These are phyloP conservation scores for Medicago ruthenica DNA, from an alignment of 306 rosid genomes.

Conservation along the genomic window DNA sequence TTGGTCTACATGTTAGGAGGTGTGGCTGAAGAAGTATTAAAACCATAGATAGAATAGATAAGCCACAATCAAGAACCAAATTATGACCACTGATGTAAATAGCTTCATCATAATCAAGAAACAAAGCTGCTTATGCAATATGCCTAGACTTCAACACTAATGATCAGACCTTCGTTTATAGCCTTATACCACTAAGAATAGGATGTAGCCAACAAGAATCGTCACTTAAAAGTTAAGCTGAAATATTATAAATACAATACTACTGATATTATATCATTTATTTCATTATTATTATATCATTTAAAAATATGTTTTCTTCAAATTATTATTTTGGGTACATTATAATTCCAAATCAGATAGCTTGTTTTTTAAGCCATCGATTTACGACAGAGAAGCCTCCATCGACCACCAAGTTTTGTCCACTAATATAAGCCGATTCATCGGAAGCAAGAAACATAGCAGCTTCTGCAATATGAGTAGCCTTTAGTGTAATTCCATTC, in stretches of 20 bases:
- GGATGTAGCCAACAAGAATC: too few relatives aligned
- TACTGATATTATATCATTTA: too few relatives aligned
- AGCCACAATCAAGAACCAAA: conserved; percentile 84
- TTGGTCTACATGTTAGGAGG: neutral
- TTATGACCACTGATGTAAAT: conserved; percentile 77
- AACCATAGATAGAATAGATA: conserved; percentile 67
- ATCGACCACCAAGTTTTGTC: conserved; percentile 67
- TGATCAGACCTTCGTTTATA: too few relatives aligned
- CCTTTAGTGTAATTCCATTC: conserved; percentile 68
- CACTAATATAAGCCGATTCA: conserved; percentile 68
- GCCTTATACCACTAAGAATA: too few relatives aligned
- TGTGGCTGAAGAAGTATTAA: conserved; percentile 19
- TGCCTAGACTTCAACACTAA: conserved; percentile 67
- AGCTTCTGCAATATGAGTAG: conserved; percentile 67
- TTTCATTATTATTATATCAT: too few relatives aligned
- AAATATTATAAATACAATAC: too few relatives aligned
- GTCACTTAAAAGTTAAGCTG: too few relatives aligned
- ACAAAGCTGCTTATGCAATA: conserved; percentile 81
- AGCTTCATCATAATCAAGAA: conserved; percentile 83
- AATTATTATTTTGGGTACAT: too few relatives aligned
- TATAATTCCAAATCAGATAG: too few relatives aligned
- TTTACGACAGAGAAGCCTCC: conserved; percentile 63
- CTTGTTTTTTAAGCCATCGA: too few relatives aligned
- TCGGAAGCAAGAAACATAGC: conserved; percentile 81
- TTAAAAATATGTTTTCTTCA: too few relatives aligned